These are phyloP conservation scores for Penicillium fuscoglaucum DNA, from an alignment of 2,329 filamentous ascomycete genomes.

Conservation along the genomic window DNA sequence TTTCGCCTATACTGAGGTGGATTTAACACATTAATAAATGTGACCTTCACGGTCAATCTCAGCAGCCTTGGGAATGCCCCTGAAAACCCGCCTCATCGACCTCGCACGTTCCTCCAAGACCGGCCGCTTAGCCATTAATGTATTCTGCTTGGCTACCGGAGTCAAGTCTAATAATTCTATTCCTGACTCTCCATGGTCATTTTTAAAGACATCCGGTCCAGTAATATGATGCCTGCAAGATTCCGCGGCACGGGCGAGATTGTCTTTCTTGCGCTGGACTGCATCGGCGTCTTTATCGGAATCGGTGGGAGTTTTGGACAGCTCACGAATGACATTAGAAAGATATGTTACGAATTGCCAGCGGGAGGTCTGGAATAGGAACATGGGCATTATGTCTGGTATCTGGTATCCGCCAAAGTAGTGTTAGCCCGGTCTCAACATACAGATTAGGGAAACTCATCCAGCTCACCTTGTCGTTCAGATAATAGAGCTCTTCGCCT, in stretches of 20 bases:
- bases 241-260: slow-evolving; percentile 71
- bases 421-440: not conserved
- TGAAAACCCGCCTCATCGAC: slow-evolving; percentile 49
- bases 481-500: slow-evolving; percentile 70
- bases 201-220: slow-evolving; percentile 83
- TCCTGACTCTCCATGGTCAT: slow-evolving; percentile 48
- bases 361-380: slow-evolving; percentile 87
- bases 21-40: slow-evolving; percentile 32
- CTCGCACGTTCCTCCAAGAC: slow-evolving; percentile 22
- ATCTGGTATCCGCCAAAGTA: slow-evolving; percentile 51
- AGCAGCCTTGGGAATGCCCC: slow-evolving; percentile 60
- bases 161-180: slow-evolving; percentile 33
- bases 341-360: slow-evolving; percentile 72
- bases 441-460: not conserved
- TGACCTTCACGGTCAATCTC: slow-evolving; percentile 42
- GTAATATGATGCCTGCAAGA: slow-evolving; percentile 79
- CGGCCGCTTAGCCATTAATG: slow-evolving; percentile 26
- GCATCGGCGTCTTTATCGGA: slow-evolving; percentile 46
- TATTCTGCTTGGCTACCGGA: slow-evolving; percentile 26
- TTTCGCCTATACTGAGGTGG: not conserved
- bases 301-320: slow-evolving; percentile 49
- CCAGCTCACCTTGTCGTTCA: slow-evolving; percentile 60
- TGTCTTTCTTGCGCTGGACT: slow-evolving; percentile 56
- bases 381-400: slow-evolving; percentile 79
- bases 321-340: slow-evolving; percentile 61